phyloP scores from a whole-genome alignment of 345 rosid genomes.

The Cardamine resedifolia region DNA sequence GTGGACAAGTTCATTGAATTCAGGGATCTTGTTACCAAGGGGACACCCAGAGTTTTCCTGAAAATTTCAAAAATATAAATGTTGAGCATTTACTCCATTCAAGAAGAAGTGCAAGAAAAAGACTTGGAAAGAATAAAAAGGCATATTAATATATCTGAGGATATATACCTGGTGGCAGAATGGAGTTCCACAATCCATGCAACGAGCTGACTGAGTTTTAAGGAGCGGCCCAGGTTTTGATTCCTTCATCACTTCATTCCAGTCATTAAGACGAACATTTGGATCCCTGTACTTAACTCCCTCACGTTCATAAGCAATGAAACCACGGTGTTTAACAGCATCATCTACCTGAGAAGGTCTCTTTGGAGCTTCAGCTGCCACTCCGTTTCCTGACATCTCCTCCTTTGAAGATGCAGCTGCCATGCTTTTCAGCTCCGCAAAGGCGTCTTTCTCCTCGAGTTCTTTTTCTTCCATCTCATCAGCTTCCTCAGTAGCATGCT shows the following conservation, averaged over 20 bases:
- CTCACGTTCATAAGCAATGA: constrained; percentile 88
- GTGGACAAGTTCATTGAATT: constrained; percentile 94
- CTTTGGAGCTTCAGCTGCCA: constrained; percentile 40
- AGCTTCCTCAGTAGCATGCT: constrained; percentile 47
- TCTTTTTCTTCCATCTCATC: constrained; percentile 61
- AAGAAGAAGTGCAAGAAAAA: neutral
- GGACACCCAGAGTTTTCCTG: constrained; percentile 99
- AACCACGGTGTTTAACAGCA: constrained; percentile 86
- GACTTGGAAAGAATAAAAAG: neutral
- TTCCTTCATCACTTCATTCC: constrained; percentile 92
- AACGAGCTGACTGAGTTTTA: constrained; percentile 95
- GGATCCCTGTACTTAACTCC: constrained; percentile 93
- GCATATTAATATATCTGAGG: neutral
- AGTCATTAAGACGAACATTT: constrained; percentile 75
- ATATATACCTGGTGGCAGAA: constrained; percentile 90
- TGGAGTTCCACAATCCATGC: constrained; percentile 99
- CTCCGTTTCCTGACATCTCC: constrained; percentile 44
- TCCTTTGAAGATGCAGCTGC: constrained; percentile 59
- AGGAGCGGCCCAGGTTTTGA: constrained; percentile 79
- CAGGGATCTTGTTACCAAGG: constrained; percentile 98
- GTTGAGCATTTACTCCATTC: neutral
- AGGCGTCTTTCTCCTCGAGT: constrained; percentile 65
- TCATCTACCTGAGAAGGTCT: constrained; percentile 64
- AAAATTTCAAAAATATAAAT: neutral
- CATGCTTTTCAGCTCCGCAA: constrained; percentile 88